These are phyloP conservation scores for Silybum marianum DNA, from an alignment of 129 eudicot species.

Conservation along the genomic window DNA sequence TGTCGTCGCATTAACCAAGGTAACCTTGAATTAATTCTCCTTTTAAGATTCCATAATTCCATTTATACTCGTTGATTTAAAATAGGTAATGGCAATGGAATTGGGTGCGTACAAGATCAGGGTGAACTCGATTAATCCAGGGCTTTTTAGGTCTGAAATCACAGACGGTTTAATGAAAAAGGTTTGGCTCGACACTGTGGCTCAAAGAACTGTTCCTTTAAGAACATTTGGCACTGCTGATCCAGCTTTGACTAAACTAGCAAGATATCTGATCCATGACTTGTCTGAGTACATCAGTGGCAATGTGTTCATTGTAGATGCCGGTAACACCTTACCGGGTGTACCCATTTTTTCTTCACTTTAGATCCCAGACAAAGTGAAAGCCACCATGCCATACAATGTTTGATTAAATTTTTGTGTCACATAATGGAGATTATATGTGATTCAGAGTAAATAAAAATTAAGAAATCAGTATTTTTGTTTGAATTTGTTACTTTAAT, in stretches of 20 bases:
- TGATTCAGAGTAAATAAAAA: background rate
- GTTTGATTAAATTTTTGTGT: background rate
- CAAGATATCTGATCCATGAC: constrained; percentile 67
- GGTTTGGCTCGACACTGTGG: constrained; percentile 65
- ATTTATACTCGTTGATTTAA: background rate
- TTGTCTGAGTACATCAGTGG: constrained; percentile 67
- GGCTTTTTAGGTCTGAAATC: constrained; percentile 84
- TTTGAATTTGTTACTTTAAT: too few relatives aligned
- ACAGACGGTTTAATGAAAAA: constrained; percentile 60
- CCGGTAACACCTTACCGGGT: constrained; percentile 80
- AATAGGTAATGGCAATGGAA: constrained; percentile 76
- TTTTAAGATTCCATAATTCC: background rate
- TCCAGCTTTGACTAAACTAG: constrained; percentile 67
- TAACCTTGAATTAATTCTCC: background rate
- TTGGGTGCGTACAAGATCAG: constrained; percentile 71
- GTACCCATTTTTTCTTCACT: constrained; percentile 80
- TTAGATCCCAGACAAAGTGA: constrained; percentile 10
- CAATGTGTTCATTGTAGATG: constrained; percentile 67
- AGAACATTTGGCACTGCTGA: constrained; percentile 49
- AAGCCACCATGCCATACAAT: background rate
- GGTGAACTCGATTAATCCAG: constrained; percentile 74
- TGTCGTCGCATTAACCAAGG: constrained; percentile 53
- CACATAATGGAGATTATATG: background rate
- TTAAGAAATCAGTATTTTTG: too few relatives aligned
- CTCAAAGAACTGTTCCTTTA: constrained; percentile 60